Base-by-base conservation (phyloP, 2,329 filamentous ascomycete genomes). In the Coniochaeta prunicola region DNA sequence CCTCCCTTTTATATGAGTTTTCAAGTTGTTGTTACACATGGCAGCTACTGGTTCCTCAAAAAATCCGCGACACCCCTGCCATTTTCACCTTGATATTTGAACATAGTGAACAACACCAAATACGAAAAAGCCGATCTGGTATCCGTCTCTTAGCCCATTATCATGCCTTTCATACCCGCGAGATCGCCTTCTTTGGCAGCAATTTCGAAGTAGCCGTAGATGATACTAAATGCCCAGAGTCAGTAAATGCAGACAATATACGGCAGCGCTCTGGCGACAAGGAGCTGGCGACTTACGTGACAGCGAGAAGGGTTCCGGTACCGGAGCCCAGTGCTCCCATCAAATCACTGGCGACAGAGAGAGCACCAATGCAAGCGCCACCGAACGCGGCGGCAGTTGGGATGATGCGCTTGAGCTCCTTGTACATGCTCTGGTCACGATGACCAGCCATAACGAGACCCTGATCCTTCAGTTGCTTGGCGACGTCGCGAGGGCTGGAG, bases 361-460 rank as follows among this genome's bases (percentile, higher is more conserved):
- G 87, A 67, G 90, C 93, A 81, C 94, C 94, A 80, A 99, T 99
- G 82, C 93, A 97, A 66, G 94, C 94, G 83, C 94, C 94, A 77
- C 96, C 94, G 67, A 99, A 99, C 69, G 96, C 94, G 65, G 94
- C 94, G 62, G 94, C 96, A 61, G 94, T 97, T 64, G 94, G 96
- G 65, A 99, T 99, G 70, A 99, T 94, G 71, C 94, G 90, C 90
- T 99, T 99, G 65, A 99, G 86, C 80, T 99, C 94, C 84, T 96
- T 96, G 87, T 99, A 99, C 94, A 99, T 99, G 82, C 90, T 96
- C 84, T 97, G 93, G 77, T 99, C 96, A 80, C 94, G 91, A 83
- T 99, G 94, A 72, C 94, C 94, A 70, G 94, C 93, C 96, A 99
- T 99, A 68, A 99, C 93, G 60, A 99, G 88, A 74, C 94, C 94